phyloP scores from a whole-genome alignment of 495 filamentous ascomycete genomes.

The Geopyxis carbonaria region DNA sequence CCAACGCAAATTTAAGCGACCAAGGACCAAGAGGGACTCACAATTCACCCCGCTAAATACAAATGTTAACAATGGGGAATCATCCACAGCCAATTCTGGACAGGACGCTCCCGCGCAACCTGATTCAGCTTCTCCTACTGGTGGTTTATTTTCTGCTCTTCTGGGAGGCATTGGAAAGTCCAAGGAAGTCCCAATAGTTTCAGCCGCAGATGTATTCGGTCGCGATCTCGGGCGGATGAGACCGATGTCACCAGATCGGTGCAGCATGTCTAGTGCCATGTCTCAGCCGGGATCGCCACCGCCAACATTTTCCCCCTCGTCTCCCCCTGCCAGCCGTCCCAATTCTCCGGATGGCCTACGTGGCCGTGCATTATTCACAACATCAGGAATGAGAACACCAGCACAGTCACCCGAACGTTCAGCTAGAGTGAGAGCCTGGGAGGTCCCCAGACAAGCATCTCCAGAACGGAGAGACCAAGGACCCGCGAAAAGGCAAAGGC shows the following conservation, averaged over 20 bases:
- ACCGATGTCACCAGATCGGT: constrained; percentile 15
- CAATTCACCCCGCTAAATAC: constrained; percentile 9
- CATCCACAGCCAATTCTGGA: constrained; percentile 1
- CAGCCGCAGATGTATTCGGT: constrained; percentile 2
- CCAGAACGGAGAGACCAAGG: constrained; percentile 2
- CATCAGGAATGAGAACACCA: constrained; percentile 6
- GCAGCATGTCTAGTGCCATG: constrained; percentile 11
- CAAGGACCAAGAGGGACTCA: constrained; percentile 21
- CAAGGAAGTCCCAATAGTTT: constrained; percentile 3
- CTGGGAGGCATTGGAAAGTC: constrained; percentile 20
- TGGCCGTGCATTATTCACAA: background rate
- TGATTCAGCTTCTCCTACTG: constrained; percentile 6
- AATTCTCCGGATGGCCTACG: constrained; percentile 8
- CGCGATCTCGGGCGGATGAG: constrained; percentile 15
- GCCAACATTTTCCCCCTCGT: constrained; percentile 7
- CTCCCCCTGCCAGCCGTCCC: constrained; percentile 11
- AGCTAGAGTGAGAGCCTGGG: constrained; percentile 7
- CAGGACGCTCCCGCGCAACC: constrained; percentile 1
- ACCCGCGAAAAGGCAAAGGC: too few relatives aligned
- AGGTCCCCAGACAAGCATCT: constrained; percentile 3
- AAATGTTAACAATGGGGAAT: constrained; percentile 8
- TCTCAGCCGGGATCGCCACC: constrained; percentile 2
- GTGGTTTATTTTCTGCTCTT: constrained; percentile 14
- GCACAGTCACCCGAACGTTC: background rate
- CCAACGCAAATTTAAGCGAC: constrained; percentile 19